Conservation (phyloP, 352 stramenopile genomes). For the Paralagenidium karlingii region DNA sequence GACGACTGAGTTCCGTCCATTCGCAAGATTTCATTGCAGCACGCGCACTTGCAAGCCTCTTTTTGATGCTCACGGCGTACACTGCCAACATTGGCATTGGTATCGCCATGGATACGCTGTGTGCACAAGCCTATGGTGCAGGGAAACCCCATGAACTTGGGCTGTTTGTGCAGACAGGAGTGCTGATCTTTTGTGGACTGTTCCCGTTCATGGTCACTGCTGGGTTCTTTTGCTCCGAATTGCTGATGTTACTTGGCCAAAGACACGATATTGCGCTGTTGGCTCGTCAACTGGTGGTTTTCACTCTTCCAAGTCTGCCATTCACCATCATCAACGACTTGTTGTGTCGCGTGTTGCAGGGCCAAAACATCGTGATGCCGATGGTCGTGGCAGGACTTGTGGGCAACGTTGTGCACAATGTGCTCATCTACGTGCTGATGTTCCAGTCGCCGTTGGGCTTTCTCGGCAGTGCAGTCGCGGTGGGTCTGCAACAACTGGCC, state of each 20-base stretch:
- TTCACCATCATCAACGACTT: slow-evolving; percentile 73
- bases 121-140: slow-evolving; percentile 70
- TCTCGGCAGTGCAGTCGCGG: slow-evolving; percentile 59
- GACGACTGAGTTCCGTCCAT: slow-evolving; percentile 38
- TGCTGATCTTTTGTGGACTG: slow-evolving; percentile 47
- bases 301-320: slow-evolving; percentile 65
- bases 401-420: slow-evolving; percentile 66
- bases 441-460: slow-evolving; percentile 66
- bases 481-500: slow-evolving; percentile 11
- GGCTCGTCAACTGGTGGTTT: slow-evolving; percentile 50
- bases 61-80: slow-evolving; percentile 74
- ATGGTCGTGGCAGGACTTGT: slow-evolving; percentile 70
- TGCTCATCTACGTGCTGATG: slow-evolving; percentile 80
- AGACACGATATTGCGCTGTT: slow-evolving; percentile 43
- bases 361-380: slow-evolving; percentile 72
- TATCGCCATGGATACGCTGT: slow-evolving; percentile 85
- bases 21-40: slow-evolving; percentile 74
- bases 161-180: slow-evolving; percentile 76
- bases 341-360: slow-evolving; percentile 75
- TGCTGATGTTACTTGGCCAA: slow-evolving; percentile 67
- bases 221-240: slow-evolving; percentile 65
- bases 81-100: slow-evolving; percentile 73
- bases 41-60: slow-evolving; percentile 54
- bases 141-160: slow-evolving; percentile 77
- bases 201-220: slow-evolving; percentile 45